A percentile compares a stretch with the other conserved stretches of the same genome.
These are phyloP conservation scores for Gynostemma pentaphyllum DNA, from an alignment of 306 rosid species.

Conservation along the genomic window DNA sequence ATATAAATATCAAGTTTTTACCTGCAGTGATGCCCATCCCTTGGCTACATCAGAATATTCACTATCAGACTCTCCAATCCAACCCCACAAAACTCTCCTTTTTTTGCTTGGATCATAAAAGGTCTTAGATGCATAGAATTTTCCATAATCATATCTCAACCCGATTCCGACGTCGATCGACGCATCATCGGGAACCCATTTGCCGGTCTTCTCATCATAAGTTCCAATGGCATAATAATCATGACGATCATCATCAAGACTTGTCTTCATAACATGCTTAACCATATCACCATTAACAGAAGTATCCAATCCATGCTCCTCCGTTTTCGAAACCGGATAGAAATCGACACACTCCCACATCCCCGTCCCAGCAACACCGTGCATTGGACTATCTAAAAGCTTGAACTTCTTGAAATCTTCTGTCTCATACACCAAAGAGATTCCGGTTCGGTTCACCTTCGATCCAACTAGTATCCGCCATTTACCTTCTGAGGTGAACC, in stretches of 20 bases:
- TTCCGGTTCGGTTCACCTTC: slow-evolving; percentile 49
- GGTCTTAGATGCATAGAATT: slow-evolving; percentile 75
- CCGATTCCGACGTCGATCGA: slow-evolving; percentile 67
- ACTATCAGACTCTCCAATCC: slow-evolving; percentile 86
- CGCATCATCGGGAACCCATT: slow-evolving; percentile 41
- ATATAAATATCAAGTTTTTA: too few species aligned
- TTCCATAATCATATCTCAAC: slow-evolving; percentile 63
- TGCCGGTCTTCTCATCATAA: slow-evolving; percentile 43
- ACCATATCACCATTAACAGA: slow-evolving; percentile 41
- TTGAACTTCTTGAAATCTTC: slow-evolving; percentile 46
- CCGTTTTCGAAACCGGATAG: slow-evolving; percentile 37
- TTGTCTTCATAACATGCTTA: slow-evolving; percentile 65
- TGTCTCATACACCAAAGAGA: slow-evolving; percentile 62
- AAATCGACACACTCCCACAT: slow-evolving; percentile 97
- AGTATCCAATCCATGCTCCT: slow-evolving; percentile 42
- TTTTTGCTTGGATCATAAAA: slow-evolving; percentile 42
- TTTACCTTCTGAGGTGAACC: slow-evolving; percentile 65
- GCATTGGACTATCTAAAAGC: slow-evolving; percentile 34
- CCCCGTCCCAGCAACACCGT: slow-evolving; percentile 56
- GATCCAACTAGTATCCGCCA: slow-evolving; percentile 75
- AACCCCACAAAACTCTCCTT: slow-evolving; percentile 88
- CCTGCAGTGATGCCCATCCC: slow-evolving; percentile 78
- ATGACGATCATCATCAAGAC: slow-evolving; percentile 57
- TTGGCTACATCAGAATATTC: slow-evolving; percentile 64
- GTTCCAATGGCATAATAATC: slow-evolving; percentile 77